Evolutionary conservation across 1,139 yeast genomes (phyloP).

Genomic region (Yamadazyma dushanensis): DNA sequence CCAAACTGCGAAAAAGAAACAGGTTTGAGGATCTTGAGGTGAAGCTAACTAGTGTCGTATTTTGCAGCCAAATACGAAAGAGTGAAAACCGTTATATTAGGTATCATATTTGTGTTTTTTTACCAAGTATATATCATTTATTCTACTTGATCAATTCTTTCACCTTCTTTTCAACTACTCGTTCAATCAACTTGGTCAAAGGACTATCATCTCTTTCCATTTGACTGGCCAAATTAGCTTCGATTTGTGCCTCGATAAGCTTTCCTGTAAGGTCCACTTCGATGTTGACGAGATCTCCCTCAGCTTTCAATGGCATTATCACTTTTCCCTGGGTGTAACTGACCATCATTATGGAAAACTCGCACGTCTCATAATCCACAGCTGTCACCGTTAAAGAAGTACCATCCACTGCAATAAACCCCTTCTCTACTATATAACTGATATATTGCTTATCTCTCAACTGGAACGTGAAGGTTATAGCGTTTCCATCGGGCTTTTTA

Average conservation of each 20-base stretch:
- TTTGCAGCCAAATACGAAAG: not conserved
- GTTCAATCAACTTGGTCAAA: conserved; percentile 44
- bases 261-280: conserved; percentile 96
- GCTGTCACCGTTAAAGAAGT: conserved; percentile 87
- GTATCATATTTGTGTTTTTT: too few species aligned
- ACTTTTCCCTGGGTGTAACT: conserved; percentile 88
- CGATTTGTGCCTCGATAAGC: conserved; percentile 83
- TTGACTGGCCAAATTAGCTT: conserved; percentile 54
- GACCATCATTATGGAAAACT: conserved; percentile 86
- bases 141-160: conserved; percentile 9
- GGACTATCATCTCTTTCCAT: conserved; percentile 43
- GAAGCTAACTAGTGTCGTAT: too few species aligned
- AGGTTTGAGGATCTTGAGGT: too few species aligned
- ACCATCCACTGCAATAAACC: conserved; percentile 90
- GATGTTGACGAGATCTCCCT: conserved; percentile 73
- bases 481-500: conserved; percentile 67
- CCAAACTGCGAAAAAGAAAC: not conserved
- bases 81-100: conserved; percentile 1
- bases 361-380: conserved; percentile 57
- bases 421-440: conserved; percentile 86
- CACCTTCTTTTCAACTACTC: conserved; percentile 53
- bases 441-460: conserved; percentile 65
- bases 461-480: conserved; percentile 72
- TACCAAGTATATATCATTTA: too few species aligned
- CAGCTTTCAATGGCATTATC: conserved; percentile 60